A percentile compares a stretch with the other conserved stretches of the same genome.
These are phyloP conservation scores for Flaveria linearis DNA, from an alignment of 129 eudicot genomes.

Conservation along the genomic window DNA sequence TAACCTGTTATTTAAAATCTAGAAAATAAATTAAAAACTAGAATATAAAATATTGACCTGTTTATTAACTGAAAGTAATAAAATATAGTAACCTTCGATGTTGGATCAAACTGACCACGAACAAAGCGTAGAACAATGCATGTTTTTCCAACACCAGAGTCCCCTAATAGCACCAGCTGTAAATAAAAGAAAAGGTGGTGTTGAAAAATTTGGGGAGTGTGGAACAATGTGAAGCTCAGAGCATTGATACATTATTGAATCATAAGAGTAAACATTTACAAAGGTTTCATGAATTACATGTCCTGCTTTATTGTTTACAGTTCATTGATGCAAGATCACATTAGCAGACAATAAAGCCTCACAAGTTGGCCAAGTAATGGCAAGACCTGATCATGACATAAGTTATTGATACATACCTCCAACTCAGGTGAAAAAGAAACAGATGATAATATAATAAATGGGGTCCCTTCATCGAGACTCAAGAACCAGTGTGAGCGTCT, in stretches of 20 bases:
- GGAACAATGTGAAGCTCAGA: neutral
- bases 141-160: slow-evolving; percentile 98
- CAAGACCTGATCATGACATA: neutral
- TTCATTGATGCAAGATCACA: neutral
- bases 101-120: slow-evolving; percentile 98
- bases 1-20: neutral
- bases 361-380: neutral
- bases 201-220: neutral
- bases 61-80: neutral
- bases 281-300: neutral
- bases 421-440: neutral
- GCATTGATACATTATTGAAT: neutral
- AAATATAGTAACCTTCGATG: slow-evolving; percentile 67
- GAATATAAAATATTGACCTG: neutral
- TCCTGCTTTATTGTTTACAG: neutral
- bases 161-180: slow-evolving; percentile 95
- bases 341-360: neutral
- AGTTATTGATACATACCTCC: neutral
- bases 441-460: neutral
- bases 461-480: neutral
- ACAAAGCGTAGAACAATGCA: slow-evolving; percentile 99
- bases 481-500: neutral
- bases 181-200: slow-evolving; percentile 24
- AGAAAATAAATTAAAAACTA: neutral
- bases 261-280: neutral